Evolutionary conservation across 306 rosid genomes (phyloP).

Genomic region (Malus domestica): DNA sequence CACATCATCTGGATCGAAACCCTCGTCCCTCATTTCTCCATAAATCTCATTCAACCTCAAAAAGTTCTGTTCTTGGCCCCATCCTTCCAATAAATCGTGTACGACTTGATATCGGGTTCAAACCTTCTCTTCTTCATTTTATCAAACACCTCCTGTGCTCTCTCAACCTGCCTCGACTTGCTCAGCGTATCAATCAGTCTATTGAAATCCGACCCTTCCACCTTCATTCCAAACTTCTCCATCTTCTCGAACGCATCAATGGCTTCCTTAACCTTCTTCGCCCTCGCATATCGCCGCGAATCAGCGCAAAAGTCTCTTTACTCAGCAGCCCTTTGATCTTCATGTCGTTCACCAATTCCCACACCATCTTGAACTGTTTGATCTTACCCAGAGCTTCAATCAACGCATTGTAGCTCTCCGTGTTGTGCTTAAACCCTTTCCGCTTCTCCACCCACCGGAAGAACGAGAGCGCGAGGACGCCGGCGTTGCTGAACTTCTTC

Average conservation of each 20-base stretch:
- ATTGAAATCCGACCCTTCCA: conserved; percentile 52
- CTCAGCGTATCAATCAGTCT: conserved; percentile 55
- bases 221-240: conserved; percentile 54
- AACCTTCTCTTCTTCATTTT: too few species aligned
- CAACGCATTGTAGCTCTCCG: conserved; percentile 51
- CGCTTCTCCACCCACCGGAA: conserved; percentile 1
- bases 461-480: too few species aligned
- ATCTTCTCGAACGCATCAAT: conserved; percentile 61
- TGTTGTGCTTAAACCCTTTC: conserved; percentile 42
- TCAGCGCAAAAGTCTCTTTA: conserved; percentile 51
- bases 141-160: conserved; percentile 78
- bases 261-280: conserved; percentile 48
- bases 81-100: conserved; percentile 38
- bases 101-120: too few species aligned
- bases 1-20: conserved; percentile 70
- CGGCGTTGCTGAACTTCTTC: too few species aligned
- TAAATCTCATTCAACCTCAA: conserved; percentile 63
- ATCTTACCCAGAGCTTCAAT: conserved; percentile 80
- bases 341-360: conserved; percentile 77
- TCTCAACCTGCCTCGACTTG: conserved; percentile 50
- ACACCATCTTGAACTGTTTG: conserved; percentile 65
- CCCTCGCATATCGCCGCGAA: conserved; percentile 67
- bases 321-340: conserved; percentile 35
- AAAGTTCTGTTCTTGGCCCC: conserved; percentile 68
- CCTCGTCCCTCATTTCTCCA: conserved; percentile 66